phyloP scores from a whole-genome alignment of 148 eudicot species.

The Heliamphora exappendiculata region DNA sequence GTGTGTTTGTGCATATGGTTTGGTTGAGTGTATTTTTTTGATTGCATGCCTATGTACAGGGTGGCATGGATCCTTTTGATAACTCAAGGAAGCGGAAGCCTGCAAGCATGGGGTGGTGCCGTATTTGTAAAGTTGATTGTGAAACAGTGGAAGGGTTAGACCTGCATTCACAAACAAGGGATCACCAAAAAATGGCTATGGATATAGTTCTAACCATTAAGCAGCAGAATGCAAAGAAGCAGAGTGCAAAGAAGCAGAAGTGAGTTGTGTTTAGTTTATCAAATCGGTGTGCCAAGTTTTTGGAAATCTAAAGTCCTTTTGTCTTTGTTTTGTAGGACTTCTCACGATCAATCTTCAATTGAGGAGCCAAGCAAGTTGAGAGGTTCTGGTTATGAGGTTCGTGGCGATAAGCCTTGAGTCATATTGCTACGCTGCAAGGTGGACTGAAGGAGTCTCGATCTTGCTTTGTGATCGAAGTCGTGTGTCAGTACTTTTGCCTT shows the following conservation, averaged over 20 bases:
- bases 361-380: constrained; percentile 54
- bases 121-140: constrained; percentile 90
- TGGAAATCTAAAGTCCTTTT: constrained; percentile 1
- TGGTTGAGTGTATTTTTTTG: constrained; percentile 6
- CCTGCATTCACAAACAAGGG: constrained; percentile 83
- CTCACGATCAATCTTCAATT: constrained; percentile 38
- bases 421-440: constrained; percentile 14
- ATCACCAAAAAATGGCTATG: constrained; percentile 76
- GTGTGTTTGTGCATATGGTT: neutral
- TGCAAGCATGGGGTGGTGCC: constrained; percentile 71
- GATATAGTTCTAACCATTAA: constrained; percentile 76
- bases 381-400: constrained; percentile 39
- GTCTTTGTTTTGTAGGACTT: constrained; percentile 33
- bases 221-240: constrained; percentile 62
- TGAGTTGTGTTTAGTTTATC: constrained; percentile 27
- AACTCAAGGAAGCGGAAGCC: constrained; percentile 51
- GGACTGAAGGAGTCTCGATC: constrained; percentile 13
- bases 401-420: constrained; percentile 43
- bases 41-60: constrained; percentile 32
- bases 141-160: constrained; percentile 87
- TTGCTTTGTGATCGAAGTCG: constrained; percentile 13
- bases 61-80: constrained; percentile 62
- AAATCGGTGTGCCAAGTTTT: neutral
- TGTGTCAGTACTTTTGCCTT: constrained; percentile 30
- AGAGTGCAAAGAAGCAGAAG: constrained; percentile 67